Evolutionary conservation across 805 yeast genomes (phyloP).

Genomic region (Schizosaccharomyces cryophilus): DNA sequence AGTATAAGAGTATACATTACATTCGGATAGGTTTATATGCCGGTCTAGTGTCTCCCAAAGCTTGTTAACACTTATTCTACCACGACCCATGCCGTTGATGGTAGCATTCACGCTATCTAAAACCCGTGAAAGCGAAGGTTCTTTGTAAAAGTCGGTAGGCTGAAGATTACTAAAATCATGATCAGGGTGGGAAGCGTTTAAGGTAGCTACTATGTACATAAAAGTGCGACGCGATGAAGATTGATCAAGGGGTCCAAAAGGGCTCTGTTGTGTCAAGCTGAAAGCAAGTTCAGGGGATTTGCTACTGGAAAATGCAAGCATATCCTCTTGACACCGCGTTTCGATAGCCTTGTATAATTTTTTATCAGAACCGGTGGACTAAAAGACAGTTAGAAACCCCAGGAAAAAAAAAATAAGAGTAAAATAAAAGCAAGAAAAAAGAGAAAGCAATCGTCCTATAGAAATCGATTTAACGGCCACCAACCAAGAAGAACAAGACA

Average conservation of each 20-base stretch:
- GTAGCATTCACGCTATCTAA: conserved; percentile 51
- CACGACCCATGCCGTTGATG: conserved; percentile 33
- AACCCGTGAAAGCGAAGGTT: conserved; percentile 18
- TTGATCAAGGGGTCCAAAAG: conserved; percentile 79
- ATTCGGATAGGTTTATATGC: conserved; percentile 50
- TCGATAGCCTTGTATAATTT: conserved; percentile 67
- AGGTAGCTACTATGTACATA: conserved; percentile 69
- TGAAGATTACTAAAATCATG: conserved; percentile 76
- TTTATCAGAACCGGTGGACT: conserved; percentile 29
- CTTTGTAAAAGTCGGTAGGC: conserved; percentile 50
- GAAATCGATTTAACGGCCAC: too few relatives aligned
- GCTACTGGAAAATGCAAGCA: conserved; percentile 4
- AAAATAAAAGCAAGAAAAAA: too few relatives aligned
- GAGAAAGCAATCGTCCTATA: background rate
- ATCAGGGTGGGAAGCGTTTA: conserved; percentile 85
- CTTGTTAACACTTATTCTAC: conserved; percentile 8
- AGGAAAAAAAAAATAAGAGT: too few relatives aligned
- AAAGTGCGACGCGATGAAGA: conserved; percentile 72
- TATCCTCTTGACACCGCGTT: conserved; percentile 15
- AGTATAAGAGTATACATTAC: conserved; percentile 15
- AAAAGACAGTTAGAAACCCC: background rate
- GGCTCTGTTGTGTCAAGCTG: conserved; percentile 14
- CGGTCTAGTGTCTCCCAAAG: conserved; percentile 66
- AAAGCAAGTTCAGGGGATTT: conserved; percentile 11
- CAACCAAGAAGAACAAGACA: too few relatives aligned